Evolutionary conservation across 306 rosid species (phyloP).

Genomic region (Sicyos edulis): DNA sequence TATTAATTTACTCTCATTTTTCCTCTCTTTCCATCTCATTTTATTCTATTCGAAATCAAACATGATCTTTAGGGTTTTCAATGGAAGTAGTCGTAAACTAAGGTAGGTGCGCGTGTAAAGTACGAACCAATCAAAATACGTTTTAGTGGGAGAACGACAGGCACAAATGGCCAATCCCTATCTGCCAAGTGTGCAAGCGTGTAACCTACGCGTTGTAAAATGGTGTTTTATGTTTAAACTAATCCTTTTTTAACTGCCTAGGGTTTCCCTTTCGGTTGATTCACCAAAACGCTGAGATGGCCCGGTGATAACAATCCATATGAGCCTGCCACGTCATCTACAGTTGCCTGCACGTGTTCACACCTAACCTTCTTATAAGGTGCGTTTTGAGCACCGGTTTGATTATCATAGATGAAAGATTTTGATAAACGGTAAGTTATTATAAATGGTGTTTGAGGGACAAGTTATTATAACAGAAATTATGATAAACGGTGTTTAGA

Average conservation of each 20-base stretch:
- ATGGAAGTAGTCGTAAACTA: not conserved
- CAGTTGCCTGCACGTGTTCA: constrained; percentile 20
- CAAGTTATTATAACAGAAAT: too few species aligned
- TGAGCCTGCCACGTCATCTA: constrained; percentile 25
- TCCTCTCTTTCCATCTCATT: too few species aligned
- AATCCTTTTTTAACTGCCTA: constrained; percentile 23
- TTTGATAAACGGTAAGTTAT: too few species aligned
- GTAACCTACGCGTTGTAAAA: constrained; percentile 36
- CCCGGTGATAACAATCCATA: constrained; percentile 54
- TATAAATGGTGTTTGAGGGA: too few species aligned
- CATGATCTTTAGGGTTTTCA: constrained; percentile 20
- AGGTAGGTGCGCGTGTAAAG: not conserved
- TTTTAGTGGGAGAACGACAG: constrained; percentile 63
- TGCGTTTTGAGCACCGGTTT: too few species aligned
- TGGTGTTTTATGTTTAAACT: not conserved
- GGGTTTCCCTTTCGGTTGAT: constrained; percentile 51
- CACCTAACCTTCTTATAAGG: not conserved
- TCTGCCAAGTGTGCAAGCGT: constrained; percentile 31
- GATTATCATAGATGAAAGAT: too few species aligned
- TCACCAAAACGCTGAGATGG: constrained; percentile 26
- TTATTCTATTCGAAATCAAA: too few species aligned
- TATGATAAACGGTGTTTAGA: too few species aligned
- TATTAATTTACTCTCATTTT: too few species aligned
- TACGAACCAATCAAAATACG: constrained; percentile 47
- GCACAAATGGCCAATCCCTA: constrained; percentile 8